Evolutionary conservation across 2,329 filamentous ascomycete species (phyloP), one percentile per base, ranked within the genome.

Genomic region (Clarireedia monteithiana): DNA sequence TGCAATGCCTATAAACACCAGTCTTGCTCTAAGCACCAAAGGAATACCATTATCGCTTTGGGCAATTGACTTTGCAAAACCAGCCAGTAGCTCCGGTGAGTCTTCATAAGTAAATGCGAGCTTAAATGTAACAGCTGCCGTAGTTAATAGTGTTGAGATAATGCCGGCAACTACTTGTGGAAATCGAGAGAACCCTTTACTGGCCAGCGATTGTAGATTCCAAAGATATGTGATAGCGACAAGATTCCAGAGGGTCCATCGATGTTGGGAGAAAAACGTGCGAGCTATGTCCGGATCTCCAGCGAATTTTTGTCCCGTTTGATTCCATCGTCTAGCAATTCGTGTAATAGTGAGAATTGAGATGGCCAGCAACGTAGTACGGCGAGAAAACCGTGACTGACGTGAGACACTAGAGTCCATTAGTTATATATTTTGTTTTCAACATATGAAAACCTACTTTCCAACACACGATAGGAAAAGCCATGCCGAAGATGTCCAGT

Each of bases 271-370:
- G 53, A 95, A 75, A 66, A 89, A 86, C 5, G 71, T 75, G 58
- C 86, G 89, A 60, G 88, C 88, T 47, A 97, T 88, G 66, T 97
- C 94, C 26, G 90, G 83, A 40, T 86, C 87, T n/a, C 91, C 91
- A 1, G 94, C 87, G 64, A 90, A 91, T 70, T 99, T 99, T 68
- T 97, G 92, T 4, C 94, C 94, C 0, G 94, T 97, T 70, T 97
- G 94, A 67, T 97, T 97, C 92, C 92, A 99, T 55, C 86, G 81
- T 45, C 89, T 77, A 39, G 84, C 74, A 2, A 95, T 64, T 38
- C 91, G 81, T 53, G 89, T 79, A 6, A 82, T 72, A 1, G 77
- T 65, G 6, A 92, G 75, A 0, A 88, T 74, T 34, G 78, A 64
- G 14, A 80, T 40, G 12, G 69, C 63, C 44, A 55, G 61, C 50